Conservation (phyloP, 768 basidiomycete species). For the Amanita muscaria region DNA sequence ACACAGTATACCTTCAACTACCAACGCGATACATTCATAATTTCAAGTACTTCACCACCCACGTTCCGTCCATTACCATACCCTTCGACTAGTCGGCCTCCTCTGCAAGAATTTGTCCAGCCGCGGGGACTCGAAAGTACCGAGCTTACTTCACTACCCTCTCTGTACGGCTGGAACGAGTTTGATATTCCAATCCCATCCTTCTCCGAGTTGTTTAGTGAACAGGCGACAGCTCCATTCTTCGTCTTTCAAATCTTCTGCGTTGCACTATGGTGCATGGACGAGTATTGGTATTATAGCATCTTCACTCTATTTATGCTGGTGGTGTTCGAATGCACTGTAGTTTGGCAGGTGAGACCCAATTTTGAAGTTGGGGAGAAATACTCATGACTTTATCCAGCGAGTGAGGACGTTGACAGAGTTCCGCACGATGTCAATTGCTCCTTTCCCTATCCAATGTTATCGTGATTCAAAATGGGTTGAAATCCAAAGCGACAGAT, state of each 20-base stretch:
- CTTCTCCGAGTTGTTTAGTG: conserved; percentile 83
- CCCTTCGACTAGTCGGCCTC: conserved; percentile 66
- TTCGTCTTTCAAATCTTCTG: conserved; percentile 99
- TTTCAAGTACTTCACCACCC: conserved; percentile 43
- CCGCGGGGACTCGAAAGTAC: conserved; percentile 46
- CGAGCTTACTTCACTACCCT: conserved; percentile 41
- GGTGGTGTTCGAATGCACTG: conserved; percentile 95
- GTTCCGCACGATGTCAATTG: conserved; percentile 94
- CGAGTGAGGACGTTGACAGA: conserved; percentile 90
- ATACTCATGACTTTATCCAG: conserved; percentile 28
- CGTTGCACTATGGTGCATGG: conserved; percentile 93
- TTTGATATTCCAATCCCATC: conserved; percentile 97
- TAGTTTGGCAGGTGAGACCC: conserved; percentile 84
- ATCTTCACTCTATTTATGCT: conserved; percentile 98
- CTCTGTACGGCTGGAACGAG: conserved; percentile 85
- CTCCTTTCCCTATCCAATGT: conserved; percentile 80
- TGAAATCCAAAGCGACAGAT: conserved; percentile 72
- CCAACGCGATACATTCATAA: conserved; percentile 87
- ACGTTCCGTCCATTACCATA: conserved; percentile 81
- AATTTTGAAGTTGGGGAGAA: not conserved
- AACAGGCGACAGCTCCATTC: conserved; percentile 98
- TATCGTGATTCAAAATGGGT: conserved; percentile 77
- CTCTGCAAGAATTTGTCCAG: conserved; percentile 54
- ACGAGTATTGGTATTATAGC: conserved; percentile 99
- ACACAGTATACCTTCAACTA: conserved; percentile 83